Conservation (phyloP, 768 basidiomycete genomes). For the Leucogyrophana mollusca region DNA sequence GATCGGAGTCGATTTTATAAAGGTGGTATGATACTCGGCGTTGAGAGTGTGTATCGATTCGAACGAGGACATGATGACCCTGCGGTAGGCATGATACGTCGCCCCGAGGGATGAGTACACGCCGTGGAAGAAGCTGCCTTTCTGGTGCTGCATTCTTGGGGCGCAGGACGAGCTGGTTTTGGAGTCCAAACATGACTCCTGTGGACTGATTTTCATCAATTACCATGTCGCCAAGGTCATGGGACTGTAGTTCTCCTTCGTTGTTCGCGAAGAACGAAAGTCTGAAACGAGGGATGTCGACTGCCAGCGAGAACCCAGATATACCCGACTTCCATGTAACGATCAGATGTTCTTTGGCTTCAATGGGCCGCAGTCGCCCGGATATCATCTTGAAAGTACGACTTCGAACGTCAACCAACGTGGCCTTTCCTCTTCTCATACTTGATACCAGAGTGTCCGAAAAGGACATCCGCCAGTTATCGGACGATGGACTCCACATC, state of each 20-base stretch:
- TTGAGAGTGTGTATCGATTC: conserved; percentile 6
- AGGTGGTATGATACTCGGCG: conserved; percentile 19
- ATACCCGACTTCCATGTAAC: conserved; percentile 9
- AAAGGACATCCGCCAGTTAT: conserved; percentile 15
- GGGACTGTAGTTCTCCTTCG: conserved; percentile 34
- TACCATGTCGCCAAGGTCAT: conserved; percentile 39
- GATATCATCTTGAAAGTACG: conserved; percentile 26
- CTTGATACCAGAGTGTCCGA: not conserved
- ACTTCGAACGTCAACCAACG: conserved; percentile 27
- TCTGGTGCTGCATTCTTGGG: conserved; percentile 8
- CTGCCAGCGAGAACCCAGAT: conserved; percentile 15
- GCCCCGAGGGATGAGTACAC: conserved; percentile 42
- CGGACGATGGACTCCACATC: conserved; percentile 12
- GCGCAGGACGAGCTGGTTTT: conserved; percentile 39
- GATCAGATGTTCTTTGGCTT: conserved; percentile 19
- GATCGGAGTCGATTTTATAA: conserved; percentile 27
- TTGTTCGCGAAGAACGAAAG: conserved; percentile 39
- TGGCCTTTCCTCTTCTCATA: conserved; percentile 1
- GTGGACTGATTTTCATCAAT: conserved; percentile 40
- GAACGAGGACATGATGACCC: conserved; percentile 15
- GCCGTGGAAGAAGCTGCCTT: conserved; percentile 12
- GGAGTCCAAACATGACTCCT: conserved; percentile 45
- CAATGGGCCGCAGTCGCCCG: conserved; percentile 20
- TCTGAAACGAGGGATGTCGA: conserved; percentile 38
- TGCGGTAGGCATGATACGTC: conserved; percentile 10